These are phyloP conservation scores for Leishmania aethiopica DNA, from an alignment of 208 protist genomes.

Conservation along the genomic window DNA sequence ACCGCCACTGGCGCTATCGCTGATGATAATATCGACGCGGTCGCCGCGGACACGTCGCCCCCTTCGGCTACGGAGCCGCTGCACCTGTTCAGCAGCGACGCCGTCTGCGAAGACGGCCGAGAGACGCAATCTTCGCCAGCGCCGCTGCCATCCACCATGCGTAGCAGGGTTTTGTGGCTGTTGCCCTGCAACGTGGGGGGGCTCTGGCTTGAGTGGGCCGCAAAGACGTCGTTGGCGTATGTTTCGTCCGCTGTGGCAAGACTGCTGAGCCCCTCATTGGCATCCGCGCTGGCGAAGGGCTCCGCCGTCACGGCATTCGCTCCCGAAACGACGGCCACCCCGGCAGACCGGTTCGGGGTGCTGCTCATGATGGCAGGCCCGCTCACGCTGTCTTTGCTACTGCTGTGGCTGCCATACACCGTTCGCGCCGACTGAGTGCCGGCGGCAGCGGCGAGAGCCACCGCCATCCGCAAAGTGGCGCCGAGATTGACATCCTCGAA, in stretches of 20 bases:
- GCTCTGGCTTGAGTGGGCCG: background rate
- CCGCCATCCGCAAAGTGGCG: constrained; percentile 25
- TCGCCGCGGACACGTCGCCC: background rate
- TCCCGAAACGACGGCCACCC: background rate
- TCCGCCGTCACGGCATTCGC: background rate
- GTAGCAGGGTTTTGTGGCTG: background rate
- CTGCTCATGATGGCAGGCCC: constrained; percentile 11
- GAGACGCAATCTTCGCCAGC: background rate
- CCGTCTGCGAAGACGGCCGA: background rate
- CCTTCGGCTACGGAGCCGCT: background rate
- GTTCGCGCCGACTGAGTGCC: background rate
- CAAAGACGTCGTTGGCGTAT: background rate
- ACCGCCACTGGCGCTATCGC: background rate
- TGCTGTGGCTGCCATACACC: background rate
- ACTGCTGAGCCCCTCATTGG: background rate
- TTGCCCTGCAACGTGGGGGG: background rate
- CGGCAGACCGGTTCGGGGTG: background rate
- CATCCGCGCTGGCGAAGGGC: background rate
- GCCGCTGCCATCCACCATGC: background rate
- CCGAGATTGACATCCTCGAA: constrained; percentile 26
- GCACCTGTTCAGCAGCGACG: background rate
- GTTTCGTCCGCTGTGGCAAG: background rate
- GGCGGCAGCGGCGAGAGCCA: constrained; percentile 25
- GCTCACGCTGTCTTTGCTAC: background rate
- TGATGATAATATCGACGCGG: background rate